Evolutionary conservation across 2,329 filamentous ascomycete species (phyloP).

Genomic region (Aschersonia sp.): DNA sequence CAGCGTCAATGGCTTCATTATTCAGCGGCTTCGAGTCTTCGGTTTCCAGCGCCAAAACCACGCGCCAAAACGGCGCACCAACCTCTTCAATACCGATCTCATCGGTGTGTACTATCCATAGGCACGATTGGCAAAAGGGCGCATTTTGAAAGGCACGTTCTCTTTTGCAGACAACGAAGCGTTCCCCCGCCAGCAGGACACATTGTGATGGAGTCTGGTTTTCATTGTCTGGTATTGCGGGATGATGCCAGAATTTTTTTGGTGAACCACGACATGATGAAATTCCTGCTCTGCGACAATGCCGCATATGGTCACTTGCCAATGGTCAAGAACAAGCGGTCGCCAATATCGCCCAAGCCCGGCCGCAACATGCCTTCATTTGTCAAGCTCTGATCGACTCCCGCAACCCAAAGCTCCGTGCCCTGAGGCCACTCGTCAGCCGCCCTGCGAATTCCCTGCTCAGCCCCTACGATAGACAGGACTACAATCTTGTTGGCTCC

Average conservation of each 20-base stretch:
- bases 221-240: too few species aligned
- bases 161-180: too few species aligned
- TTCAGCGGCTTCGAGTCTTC: too few species aligned
- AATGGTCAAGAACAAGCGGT: slow-evolving; percentile 70
- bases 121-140: too few species aligned
- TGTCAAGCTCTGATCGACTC: slow-evolving; percentile 60
- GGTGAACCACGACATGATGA: not conserved
- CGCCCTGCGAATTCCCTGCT: slow-evolving; percentile 54
- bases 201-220: too few species aligned
- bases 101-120: too few species aligned
- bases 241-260: not conserved
- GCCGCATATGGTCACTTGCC: slow-evolving; percentile 3
- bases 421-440: slow-evolving; percentile 66
- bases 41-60: too few species aligned
- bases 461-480: slow-evolving; percentile 59
- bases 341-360: slow-evolving; percentile 80
- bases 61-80: too few species aligned
- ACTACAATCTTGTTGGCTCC: slow-evolving; percentile 73
- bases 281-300: not conserved
- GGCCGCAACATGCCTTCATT: slow-evolving; percentile 81
- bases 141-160: too few species aligned
- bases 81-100: too few species aligned
- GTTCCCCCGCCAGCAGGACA: too few species aligned
- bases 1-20: too few species aligned
- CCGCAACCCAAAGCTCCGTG: slow-evolving; percentile 71